phyloP scores from a whole-genome alignment of 1,284 basidiomycete genomes.

The Moniliella sp. region DNA sequence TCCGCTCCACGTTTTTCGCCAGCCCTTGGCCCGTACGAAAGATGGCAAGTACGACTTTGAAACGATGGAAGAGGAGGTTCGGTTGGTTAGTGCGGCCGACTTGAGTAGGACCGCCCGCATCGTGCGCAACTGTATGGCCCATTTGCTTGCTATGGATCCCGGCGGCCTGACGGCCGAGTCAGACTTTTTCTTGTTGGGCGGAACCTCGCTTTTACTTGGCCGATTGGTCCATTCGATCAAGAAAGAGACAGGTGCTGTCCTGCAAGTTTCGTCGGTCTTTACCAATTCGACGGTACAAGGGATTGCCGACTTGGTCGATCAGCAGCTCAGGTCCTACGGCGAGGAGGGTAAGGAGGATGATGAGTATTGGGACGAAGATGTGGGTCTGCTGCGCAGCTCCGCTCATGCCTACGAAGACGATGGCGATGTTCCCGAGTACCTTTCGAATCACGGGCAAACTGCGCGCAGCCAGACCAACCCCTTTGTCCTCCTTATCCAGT shows the following conservation, averaged over 20 bases:
- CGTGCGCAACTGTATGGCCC: slow-evolving; percentile 30
- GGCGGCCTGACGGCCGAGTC: slow-evolving; percentile 32
- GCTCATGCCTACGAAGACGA: slow-evolving; percentile 30
- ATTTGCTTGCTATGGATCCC: slow-evolving; percentile 28
- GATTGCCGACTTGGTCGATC: slow-evolving; percentile 26
- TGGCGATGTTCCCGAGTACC: slow-evolving; percentile 17
- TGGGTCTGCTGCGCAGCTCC: slow-evolving; percentile 8
- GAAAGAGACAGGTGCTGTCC: slow-evolving; percentile 27
- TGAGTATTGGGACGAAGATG: slow-evolving; percentile 24
- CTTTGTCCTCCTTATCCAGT: slow-evolving; percentile 25
- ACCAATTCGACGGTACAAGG: slow-evolving; percentile 30
- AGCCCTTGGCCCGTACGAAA: slow-evolving; percentile 22
- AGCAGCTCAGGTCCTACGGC: slow-evolving; percentile 21
- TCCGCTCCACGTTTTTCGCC: slow-evolving; percentile 33
- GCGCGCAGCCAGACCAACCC: slow-evolving; percentile 28
- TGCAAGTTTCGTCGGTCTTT: slow-evolving; percentile 30
- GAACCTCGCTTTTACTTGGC: slow-evolving; percentile 30
- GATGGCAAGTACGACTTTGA: slow-evolving; percentile 29
- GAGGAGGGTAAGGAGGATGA: slow-evolving; percentile 19
- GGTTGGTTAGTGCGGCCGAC: slow-evolving; percentile 25
- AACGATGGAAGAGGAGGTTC: slow-evolving; percentile 32
- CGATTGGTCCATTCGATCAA: slow-evolving; percentile 30
- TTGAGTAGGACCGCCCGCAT: slow-evolving; percentile 29
- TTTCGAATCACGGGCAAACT: slow-evolving; percentile 27
- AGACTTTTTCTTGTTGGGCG: slow-evolving; percentile 33